phyloP scores from a whole-genome alignment of 345 rosid species.

The Punica granatum region DNA sequence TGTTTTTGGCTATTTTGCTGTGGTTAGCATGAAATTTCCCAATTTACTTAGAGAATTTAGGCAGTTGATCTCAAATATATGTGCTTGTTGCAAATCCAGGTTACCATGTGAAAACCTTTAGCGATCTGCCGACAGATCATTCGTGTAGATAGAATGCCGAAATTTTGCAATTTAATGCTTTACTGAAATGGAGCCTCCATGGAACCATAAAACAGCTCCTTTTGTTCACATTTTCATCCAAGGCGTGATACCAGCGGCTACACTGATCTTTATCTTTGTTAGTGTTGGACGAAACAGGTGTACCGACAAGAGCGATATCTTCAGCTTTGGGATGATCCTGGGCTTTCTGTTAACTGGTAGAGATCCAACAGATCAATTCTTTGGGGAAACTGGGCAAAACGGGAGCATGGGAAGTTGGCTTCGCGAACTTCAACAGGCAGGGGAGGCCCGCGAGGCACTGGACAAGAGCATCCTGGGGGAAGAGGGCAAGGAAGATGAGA shows the following conservation, averaged over 20 bases:
- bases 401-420: conserved; percentile 83
- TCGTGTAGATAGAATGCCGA: background rate
- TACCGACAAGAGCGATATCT: conserved; percentile 78
- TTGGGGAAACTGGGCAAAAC: conserved; percentile 45
- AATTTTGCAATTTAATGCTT: background rate
- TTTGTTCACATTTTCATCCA: no score
- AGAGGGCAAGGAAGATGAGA: conserved; percentile 94
- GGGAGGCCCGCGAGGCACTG: conserved; percentile 75
- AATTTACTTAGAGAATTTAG: no score
- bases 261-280: background rate
- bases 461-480: conserved; percentile 82
- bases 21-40: background rate
- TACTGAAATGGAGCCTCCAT: background rate
- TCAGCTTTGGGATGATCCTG: conserved; percentile 90
- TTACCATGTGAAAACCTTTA: no score
- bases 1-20: background rate
- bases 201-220: background rate
- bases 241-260: background rate
- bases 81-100: no score
- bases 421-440: conserved; percentile 73
- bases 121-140: background rate
- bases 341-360: conserved; percentile 79
- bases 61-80: no score
- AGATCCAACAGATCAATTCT: conserved; percentile 62
- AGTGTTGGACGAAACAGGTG: conserved; percentile 35